Conservation (phyloP, 352 stramenopile genomes). For the Aphanomyces stellatus region DNA sequence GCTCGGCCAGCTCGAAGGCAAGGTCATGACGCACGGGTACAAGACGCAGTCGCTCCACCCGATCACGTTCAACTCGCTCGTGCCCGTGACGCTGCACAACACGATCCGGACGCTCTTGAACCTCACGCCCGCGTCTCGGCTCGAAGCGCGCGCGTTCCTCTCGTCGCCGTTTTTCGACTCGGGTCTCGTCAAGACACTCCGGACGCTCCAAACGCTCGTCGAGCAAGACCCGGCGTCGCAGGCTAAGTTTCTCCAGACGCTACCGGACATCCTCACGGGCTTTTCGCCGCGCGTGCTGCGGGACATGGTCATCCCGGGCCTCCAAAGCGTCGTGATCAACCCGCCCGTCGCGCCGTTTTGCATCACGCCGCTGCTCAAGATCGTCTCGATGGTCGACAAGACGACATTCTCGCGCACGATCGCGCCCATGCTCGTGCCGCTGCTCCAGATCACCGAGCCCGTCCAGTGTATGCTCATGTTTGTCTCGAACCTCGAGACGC, state of each 20-base stretch:
- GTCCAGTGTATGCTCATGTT: conserved; percentile 89
- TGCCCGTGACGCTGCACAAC: conserved; percentile 77
- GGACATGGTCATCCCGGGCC: conserved; percentile 75
- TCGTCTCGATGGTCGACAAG: conserved; percentile 82
- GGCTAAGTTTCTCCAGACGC: conserved; percentile 67
- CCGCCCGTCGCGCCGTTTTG: conserved; percentile 80
- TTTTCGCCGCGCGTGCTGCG: conserved; percentile 71
- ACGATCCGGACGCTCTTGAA: conserved; percentile 72
- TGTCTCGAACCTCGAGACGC: conserved; percentile 68
- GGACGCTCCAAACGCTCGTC: conserved; percentile 67
- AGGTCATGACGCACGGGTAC: conserved; percentile 84
- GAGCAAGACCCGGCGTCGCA: conserved; percentile 74
- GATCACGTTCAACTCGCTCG: conserved; percentile 64
- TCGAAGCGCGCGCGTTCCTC: conserved; percentile 61
- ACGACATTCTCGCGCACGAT: conserved; percentile 69
- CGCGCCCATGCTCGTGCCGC: conserved; percentile 68
- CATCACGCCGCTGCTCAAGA: conserved; percentile 82
- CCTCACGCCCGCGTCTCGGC: conserved; percentile 49
- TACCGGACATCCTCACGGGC: conserved; percentile 60
- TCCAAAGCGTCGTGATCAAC: conserved; percentile 78
- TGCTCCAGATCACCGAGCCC: conserved; percentile 75
- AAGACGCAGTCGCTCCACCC: conserved; percentile 84
- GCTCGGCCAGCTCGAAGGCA: conserved; percentile 74
- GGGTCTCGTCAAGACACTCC: conserved; percentile 75
- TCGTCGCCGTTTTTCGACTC: conserved; percentile 83